Conservation (phyloP, 129 eudicot species). For the Oenanthe sinensis region DNA sequence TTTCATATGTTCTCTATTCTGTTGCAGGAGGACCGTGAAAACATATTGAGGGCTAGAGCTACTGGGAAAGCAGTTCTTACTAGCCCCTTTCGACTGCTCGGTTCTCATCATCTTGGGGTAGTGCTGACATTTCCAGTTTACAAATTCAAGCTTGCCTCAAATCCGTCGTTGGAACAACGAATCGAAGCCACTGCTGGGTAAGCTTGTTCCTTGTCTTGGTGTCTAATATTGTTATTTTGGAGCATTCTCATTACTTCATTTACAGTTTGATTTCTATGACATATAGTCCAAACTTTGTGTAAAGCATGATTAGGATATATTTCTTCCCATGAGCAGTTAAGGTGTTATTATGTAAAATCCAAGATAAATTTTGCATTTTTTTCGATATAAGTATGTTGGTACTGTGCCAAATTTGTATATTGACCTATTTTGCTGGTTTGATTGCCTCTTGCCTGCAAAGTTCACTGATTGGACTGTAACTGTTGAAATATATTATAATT, state of each 20-base stretch:
- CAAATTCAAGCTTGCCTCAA: conserved; percentile 49
- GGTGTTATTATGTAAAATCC: background rate
- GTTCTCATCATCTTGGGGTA: conserved; percentile 85
- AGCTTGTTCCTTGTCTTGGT: conserved; percentile 3
- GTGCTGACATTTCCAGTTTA: conserved; percentile 82
- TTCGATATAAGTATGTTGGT: background rate
- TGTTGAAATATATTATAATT: background rate
- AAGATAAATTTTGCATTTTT: background rate
- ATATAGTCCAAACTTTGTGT: background rate
- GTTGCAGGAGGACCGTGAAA: conserved; percentile 73
- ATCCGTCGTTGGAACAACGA: conserved; percentile 57
- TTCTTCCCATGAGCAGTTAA: background rate
- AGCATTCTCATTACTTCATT: background rate
- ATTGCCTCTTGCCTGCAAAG: background rate
- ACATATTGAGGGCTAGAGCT: conserved; percentile 75
- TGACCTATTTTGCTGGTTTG: background rate
- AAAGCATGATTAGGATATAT: background rate
- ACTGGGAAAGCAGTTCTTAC: conserved; percentile 89
- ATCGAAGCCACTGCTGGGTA: conserved; percentile 77
- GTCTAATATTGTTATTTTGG: background rate
- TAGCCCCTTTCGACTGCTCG: conserved; percentile 59
- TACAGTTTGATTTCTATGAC: background rate
- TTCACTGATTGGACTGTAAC: background rate
- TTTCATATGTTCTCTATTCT: background rate
- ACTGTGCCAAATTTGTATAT: background rate